These are phyloP conservation scores for Scheffersomyces coipomensis DNA, from an alignment of 805 yeast genomes.

Conservation along the genomic window DNA sequence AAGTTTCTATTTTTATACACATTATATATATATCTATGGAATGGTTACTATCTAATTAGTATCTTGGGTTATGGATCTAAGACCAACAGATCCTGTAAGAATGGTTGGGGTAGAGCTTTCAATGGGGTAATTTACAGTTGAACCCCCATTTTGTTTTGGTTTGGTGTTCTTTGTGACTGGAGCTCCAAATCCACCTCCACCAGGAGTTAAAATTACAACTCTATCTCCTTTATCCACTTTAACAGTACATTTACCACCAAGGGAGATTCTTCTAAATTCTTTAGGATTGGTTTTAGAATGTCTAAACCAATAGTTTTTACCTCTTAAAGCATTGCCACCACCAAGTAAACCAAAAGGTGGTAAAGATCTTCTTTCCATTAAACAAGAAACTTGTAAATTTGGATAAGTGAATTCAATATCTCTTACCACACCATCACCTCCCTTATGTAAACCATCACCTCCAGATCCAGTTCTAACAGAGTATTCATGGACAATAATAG, in stretches of 20 bases:
- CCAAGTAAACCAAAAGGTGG: slow-evolving; percentile 88
- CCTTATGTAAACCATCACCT: slow-evolving; percentile 68
- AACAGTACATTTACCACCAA: slow-evolving; percentile 35
- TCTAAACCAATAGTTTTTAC: slow-evolving; percentile 43
- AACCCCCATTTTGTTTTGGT: slow-evolving; percentile 4
- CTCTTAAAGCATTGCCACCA: slow-evolving; percentile 74
- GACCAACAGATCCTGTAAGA: slow-evolving; percentile 37
- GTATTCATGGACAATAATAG: slow-evolving; percentile 73
- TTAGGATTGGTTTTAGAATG: slow-evolving; percentile 13
- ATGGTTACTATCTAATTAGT: slow-evolving; percentile 30
- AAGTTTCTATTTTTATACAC: too few relatives aligned
- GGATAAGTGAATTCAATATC: slow-evolving; percentile 68
- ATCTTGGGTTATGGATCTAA: slow-evolving; percentile 32
- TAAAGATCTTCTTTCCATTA: slow-evolving; percentile 80
- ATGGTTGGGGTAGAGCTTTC: slow-evolving; percentile 19
- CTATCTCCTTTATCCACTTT: slow-evolving; percentile 38
- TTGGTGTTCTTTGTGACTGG: slow-evolving; percentile 2
- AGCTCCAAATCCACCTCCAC: slow-evolving; percentile 45
- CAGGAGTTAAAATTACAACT: slow-evolving; percentile 39
- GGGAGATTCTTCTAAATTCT: slow-evolving; percentile 17
- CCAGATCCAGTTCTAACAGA: slow-evolving; percentile 74
- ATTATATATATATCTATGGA: too few relatives aligned
- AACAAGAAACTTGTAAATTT: slow-evolving; percentile 64
- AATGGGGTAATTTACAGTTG: slow-evolving; percentile 19
- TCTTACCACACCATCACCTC: slow-evolving; percentile 86